Evolutionary conservation across 192 early-diverging fungal genomes (phyloP), one percentile per base, ranked within the genome.

Genomic region (Podochytrium sp.): DNA sequence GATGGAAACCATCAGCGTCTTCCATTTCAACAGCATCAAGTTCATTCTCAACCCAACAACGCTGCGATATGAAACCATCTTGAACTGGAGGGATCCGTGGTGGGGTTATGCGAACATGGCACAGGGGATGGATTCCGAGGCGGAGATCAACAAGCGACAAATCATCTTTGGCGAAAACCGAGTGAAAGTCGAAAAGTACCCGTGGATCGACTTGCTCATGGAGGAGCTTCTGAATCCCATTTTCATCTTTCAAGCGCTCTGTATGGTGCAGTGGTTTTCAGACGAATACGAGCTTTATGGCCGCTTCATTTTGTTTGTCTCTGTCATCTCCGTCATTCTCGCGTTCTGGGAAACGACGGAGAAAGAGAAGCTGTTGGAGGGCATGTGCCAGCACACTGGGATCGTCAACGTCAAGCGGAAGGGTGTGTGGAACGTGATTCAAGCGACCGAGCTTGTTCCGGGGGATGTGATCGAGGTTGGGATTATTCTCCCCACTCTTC

Each of bases 221-320:
- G 84, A 88, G 40, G 86, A 89, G 59, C 73, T 89, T 18, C 71
- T 86, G 27, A 78, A 88, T 67, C 88, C 86, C 0, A 86, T 89
- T 62, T 89, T 80, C 73, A 66, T 89, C 18, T 86, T 89, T 60
- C 84, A 86, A 76, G 77, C 84, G 35, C 78, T 83, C 2, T 85
- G 78, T 65, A 84, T 85, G 51, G 77, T 87, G 30, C 79, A 86
- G 7, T 87, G 86, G 98, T 91, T 85, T 67, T 69, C 90, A 29
- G 98, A 99, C 65, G 87, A 96, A 77, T 99, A 99, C 80, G 92
- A 93, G 63, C 96, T 96, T 79, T 99, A 98, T 73, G 98, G 95
- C 0, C 80, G 84, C 23, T 96, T 95, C 75, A 98, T 99, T 61
- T 84, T 97, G 59, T 60, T 97, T 14, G 96, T 98, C 55, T 93